Base-by-base conservation (phyloP, 768 basidiomycete genomes). In the Mycena alexandri region DNA sequence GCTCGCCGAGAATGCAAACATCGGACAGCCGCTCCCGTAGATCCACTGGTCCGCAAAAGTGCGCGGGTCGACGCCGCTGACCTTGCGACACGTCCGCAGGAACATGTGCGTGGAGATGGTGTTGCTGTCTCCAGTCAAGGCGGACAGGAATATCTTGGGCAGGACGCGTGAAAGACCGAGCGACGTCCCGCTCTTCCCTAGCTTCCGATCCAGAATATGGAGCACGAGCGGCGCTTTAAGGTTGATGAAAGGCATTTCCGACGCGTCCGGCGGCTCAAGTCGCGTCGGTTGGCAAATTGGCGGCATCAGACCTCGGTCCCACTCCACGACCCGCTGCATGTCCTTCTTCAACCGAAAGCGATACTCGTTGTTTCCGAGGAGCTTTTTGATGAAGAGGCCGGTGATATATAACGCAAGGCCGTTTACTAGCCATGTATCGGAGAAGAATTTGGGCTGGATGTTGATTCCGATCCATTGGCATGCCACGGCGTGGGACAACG, bases 11-110 rank as follows among this genome's bases (percentile, higher is more conserved):
- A 99, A 93, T 0, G 87, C 88, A 76, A 99, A 96, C 3, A 90
- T 86, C 0, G 98, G 98, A 76, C 96, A 98, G 22, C 98, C 98
- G 76, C 93, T 95, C 14, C 96, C 96, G 74, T 96, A 98, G 68
- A 99, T 95, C 98, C 98, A 99, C 77, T 99, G 97, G 74, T 99
- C 96, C n/a, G 95, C 94, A 75, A 99, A 99, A 33, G 89, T 87
- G 61, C 93, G 86, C 24, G 93, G 86, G 75, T 99, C 97, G 19
- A 94, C 92, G 12, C 96, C 94, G 75, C 93, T 94, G 68, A 96
- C 93, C 79, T 96, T 99, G 72, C 96, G 85, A 75, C 96, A 99
- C 48, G 89, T 95, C 64, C 95, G 83, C 66, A 99, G 85, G 80
- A 99, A 99, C 22, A 90, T 87, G 69, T 94, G 91, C 0, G 98